These are phyloP conservation scores for Colletotrichum acutatum DNA, from an alignment of 2,329 filamentous ascomycete genomes.

Conservation along the genomic window DNA sequence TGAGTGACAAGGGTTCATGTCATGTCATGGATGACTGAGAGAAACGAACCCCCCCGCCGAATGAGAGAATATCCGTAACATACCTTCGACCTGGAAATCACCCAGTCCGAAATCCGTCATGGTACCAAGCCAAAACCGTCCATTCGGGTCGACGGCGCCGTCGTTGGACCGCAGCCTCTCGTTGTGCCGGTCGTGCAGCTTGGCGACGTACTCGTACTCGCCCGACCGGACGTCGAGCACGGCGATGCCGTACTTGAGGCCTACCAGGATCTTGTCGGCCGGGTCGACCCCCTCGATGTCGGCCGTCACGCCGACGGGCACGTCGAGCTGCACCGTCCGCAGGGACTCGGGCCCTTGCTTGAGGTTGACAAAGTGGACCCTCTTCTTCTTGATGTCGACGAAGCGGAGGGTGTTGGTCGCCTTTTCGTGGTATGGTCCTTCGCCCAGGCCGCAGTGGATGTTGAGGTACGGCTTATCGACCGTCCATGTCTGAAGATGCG, in stretches of 20 bases:
- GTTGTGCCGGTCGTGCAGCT: conserved; percentile 57
- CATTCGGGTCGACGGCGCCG: conserved; percentile 81
- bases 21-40: background rate
- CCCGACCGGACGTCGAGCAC: conserved; percentile 74
- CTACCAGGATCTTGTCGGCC: conserved; percentile 76
- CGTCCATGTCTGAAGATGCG: conserved; percentile 60
- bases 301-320: conserved; percentile 74
- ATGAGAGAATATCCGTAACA: conserved; percentile 38
- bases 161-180: conserved; percentile 79
- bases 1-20: background rate
- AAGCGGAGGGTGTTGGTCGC: conserved; percentile 75
- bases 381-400: conserved; percentile 84
- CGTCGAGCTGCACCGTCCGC: conserved; percentile 68
- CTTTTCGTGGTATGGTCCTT: conserved; percentile 80
- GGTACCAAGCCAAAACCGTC: conserved; percentile 85
- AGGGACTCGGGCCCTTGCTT: conserved; percentile 70
- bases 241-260: conserved; percentile 85
- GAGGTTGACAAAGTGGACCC: conserved; percentile 78
- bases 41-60: background rate
- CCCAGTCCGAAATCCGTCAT: conserved; percentile 80
- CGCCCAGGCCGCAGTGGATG: conserved; percentile 74
- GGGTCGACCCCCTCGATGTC: conserved; percentile 77
- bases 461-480: conserved; percentile 68
- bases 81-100: conserved; percentile 70
- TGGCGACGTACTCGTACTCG: conserved; percentile 63